Evolutionary conservation across 768 basidiomycete genomes (phyloP).

Genomic region (Hypholoma sublateritium): DNA sequence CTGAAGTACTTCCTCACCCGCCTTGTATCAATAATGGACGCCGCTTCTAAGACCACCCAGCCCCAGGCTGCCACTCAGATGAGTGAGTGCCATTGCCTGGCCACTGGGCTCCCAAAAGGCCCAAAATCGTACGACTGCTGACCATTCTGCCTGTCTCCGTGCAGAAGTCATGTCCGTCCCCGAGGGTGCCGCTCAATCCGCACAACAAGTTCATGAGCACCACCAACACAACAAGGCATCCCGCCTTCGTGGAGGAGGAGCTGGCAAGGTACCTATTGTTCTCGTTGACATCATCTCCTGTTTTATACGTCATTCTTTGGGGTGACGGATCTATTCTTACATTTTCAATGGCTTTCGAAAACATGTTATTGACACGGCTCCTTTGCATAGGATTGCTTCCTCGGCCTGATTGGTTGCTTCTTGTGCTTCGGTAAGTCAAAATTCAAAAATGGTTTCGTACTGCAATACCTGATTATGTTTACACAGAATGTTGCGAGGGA

Average conservation of each 20-base stretch:
- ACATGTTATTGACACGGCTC: not conserved
- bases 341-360: slow-evolving; percentile 1
- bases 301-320: not conserved
- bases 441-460: not conserved
- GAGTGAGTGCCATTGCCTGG: slow-evolving; percentile 42
- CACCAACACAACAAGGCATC: slow-evolving; percentile 50
- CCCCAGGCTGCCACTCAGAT: slow-evolving; percentile 61
- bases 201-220: slow-evolving; percentile 32
- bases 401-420: slow-evolving; percentile 64
- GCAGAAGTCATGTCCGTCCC: slow-evolving; percentile 49
- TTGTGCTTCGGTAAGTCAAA: slow-evolving; percentile 63
- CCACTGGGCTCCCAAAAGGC: not conserved
- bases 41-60: slow-evolving; percentile 41
- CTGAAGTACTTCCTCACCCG: not conserved
- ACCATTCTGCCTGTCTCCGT: not conserved
- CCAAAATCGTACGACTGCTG: not conserved
- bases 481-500: slow-evolving; percentile 68
- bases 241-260: slow-evolving; percentile 72
- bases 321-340: slow-evolving; percentile 5
- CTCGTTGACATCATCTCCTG: not conserved
- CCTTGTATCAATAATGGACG: slow-evolving; percentile 10
- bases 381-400: slow-evolving; percentile 58
- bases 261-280: slow-evolving; percentile 49
- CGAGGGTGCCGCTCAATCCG: slow-evolving; percentile 18
- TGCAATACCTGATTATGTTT: not conserved